Percentiles rank a stretch among this genome's conserved stretches.
These are phyloP conservation scores for Colletotrichum navitas DNA, from an alignment of 2,329 filamentous ascomycete species.

Conservation along the genomic window DNA sequence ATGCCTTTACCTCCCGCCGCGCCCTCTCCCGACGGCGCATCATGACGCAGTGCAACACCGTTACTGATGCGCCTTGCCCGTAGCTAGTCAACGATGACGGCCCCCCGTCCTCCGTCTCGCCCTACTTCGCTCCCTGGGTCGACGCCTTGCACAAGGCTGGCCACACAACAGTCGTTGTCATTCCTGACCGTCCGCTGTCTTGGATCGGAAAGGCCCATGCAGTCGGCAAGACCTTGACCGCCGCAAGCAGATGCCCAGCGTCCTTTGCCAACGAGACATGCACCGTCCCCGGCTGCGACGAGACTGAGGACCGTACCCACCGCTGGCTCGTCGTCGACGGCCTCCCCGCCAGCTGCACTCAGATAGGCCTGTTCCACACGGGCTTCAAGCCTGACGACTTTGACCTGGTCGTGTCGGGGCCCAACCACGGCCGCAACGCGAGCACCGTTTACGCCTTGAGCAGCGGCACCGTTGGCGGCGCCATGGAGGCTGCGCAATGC, in stretches of 20 bases:
- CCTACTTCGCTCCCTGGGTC: slow-evolving; percentile 70
- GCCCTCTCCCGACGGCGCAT: not conserved
- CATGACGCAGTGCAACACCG: slow-evolving; percentile 1
- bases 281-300: slow-evolving; percentile 53
- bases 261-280: slow-evolving; percentile 30
- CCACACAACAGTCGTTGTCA: slow-evolving; percentile 76
- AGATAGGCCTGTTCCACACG: slow-evolving; percentile 71
- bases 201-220: slow-evolving; percentile 86
- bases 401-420: slow-evolving; percentile 69
- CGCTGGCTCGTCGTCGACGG: slow-evolving; percentile 72
- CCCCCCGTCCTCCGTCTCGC: slow-evolving; percentile 69
- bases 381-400: slow-evolving; percentile 51
- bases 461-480: slow-evolving; percentile 69
- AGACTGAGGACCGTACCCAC: slow-evolving; percentile 54
- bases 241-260: slow-evolving; percentile 37
- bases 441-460: slow-evolving; percentile 69
- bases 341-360: slow-evolving; percentile 70
- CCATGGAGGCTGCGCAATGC: slow-evolving; percentile 69
- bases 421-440: slow-evolving; percentile 73
- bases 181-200: slow-evolving; percentile 77
- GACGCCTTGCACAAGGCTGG: slow-evolving; percentile 67
- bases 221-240: slow-evolving; percentile 71
- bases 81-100: slow-evolving; percentile 68
- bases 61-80: slow-evolving; percentile 26
- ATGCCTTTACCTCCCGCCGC: slow-evolving; percentile 6